phyloP scores from a whole-genome alignment of 352 stramenopile species.

The Phytophthora aleatoria region DNA sequence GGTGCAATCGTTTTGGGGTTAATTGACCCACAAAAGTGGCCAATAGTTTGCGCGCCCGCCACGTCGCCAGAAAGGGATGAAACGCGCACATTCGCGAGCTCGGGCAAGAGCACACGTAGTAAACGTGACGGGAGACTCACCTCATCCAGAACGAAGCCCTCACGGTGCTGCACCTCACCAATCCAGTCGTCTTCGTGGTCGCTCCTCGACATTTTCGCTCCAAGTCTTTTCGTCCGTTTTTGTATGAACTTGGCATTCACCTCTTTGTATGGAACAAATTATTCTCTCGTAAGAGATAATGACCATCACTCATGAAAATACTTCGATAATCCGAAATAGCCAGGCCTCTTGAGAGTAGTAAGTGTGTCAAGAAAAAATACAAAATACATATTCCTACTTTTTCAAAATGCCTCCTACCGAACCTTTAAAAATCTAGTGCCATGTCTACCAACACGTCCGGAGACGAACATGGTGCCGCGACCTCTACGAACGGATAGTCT shows the following conservation, averaged over 20 bases:
- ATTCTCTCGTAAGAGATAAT: slow-evolving; percentile 12
- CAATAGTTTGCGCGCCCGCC: neutral
- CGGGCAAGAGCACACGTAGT: neutral
- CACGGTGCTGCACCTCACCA: slow-evolving; percentile 45
- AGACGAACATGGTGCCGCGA: too few relatives aligned
- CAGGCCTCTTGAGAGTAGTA: too few relatives aligned
- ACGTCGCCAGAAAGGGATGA: slow-evolving; percentile 1
- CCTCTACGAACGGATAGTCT: too few relatives aligned
- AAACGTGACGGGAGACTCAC: slow-evolving; percentile 30
- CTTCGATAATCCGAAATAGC: too few relatives aligned
- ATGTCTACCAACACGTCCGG: too few relatives aligned
- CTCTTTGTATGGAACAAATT: slow-evolving; percentile 1
- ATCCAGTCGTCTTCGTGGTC: slow-evolving; percentile 77
- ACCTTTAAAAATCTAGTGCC: too few relatives aligned
- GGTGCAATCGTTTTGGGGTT: slow-evolving; percentile 6
- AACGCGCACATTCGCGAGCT: neutral
- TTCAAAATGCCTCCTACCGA: too few relatives aligned
- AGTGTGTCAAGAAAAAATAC: too few relatives aligned
- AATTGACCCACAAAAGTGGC: slow-evolving; percentile 17
- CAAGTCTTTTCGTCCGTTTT: slow-evolving; percentile 22
- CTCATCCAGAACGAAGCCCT: slow-evolving; percentile 67
- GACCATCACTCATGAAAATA: slow-evolving; percentile 21
- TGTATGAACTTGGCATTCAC: slow-evolving; percentile 7
- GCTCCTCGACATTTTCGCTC: slow-evolving; percentile 50
- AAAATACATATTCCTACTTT: too few relatives aligned